A percentile compares a stretch with the other conserved stretches of the same genome.
phyloP scores from a whole-genome alignment of 1,284 basidiomycete genomes.

The Puccinia novopanici region DNA sequence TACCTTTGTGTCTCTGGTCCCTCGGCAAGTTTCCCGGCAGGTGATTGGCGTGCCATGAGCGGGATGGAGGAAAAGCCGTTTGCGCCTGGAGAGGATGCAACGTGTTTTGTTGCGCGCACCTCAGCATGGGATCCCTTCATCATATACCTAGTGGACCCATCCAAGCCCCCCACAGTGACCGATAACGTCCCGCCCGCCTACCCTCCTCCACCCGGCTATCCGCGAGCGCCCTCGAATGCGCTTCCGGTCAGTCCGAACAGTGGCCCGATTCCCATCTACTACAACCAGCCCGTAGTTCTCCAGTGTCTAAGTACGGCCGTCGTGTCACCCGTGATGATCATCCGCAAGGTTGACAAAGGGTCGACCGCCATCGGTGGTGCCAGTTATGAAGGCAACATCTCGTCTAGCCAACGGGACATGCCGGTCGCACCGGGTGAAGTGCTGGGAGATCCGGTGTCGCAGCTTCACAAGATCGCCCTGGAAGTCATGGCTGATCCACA shows the following conservation, averaged over 20 bases:
- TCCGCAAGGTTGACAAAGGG: constrained; percentile 87
- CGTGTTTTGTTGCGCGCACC: constrained; percentile 61
- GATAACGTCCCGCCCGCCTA: constrained; percentile 66
- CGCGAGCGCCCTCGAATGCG: constrained; percentile 83
- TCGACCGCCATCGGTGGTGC: constrained; percentile 84
- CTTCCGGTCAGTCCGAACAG: constrained; percentile 73
- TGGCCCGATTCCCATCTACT: constrained; percentile 74
- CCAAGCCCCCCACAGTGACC: constrained; percentile 71
- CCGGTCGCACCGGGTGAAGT: constrained; percentile 70
- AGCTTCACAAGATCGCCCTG: constrained; percentile 70
- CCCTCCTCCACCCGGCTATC: constrained; percentile 69
- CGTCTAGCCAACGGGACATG: constrained; percentile 34
- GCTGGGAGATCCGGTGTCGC: constrained; percentile 88
- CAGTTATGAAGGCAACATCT: constrained; percentile 67
- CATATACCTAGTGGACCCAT: constrained; percentile 76
- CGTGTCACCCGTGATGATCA: constrained; percentile 86
- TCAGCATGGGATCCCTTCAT: constrained; percentile 78
- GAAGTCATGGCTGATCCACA: not conserved
- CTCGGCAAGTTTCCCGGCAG: constrained; percentile 81
- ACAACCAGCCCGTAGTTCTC: constrained; percentile 91
- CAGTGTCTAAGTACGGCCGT: constrained; percentile 92
- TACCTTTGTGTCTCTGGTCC: constrained; percentile 92
- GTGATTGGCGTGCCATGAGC: constrained; percentile 78
- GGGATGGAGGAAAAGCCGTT: constrained; percentile 71
- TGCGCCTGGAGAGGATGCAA: constrained; percentile 51